phyloP scores from a whole-genome alignment of 306 rosid genomes.

The Aeschynomene evenia region DNA sequence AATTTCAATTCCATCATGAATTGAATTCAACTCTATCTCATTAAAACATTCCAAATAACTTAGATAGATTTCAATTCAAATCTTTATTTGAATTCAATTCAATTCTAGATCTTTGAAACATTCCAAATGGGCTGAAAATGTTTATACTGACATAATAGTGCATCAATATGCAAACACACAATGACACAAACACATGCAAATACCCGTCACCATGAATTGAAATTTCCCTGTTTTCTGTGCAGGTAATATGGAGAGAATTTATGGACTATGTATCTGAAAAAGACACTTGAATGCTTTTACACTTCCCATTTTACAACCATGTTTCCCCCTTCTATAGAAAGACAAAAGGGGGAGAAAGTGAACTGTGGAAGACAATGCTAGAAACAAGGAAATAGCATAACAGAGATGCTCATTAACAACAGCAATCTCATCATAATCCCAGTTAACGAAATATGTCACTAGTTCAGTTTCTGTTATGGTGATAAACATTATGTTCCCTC shows the following conservation, averaged over 20 bases:
- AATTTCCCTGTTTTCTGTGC: neutral
- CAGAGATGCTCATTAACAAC: slow-evolving; percentile 9
- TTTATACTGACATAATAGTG: neutral
- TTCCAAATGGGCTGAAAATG: neutral
- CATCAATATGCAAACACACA: neutral
- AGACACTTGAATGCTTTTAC: neutral
- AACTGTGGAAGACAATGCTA: neutral
- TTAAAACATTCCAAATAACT: too few relatives aligned
- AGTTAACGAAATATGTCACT: neutral
- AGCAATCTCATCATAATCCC: neutral
- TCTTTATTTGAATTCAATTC: too few relatives aligned
- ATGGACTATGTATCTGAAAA: neutral
- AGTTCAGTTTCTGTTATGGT: neutral
- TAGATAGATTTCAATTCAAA: too few relatives aligned
- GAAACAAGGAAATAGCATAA: neutral
- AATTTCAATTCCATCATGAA: too few relatives aligned
- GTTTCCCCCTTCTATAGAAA: neutral
- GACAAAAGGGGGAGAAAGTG: neutral
- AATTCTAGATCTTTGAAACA: too few relatives aligned
- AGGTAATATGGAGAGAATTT: neutral
- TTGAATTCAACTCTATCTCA: too few relatives aligned
- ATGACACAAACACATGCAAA: slow-evolving; percentile 8
- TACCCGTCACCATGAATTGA: neutral
- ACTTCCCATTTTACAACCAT: neutral
- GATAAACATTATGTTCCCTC: neutral